phyloP scores from a whole-genome alignment of 164 flowering plant species.

The Brasenia schreberi region DNA sequence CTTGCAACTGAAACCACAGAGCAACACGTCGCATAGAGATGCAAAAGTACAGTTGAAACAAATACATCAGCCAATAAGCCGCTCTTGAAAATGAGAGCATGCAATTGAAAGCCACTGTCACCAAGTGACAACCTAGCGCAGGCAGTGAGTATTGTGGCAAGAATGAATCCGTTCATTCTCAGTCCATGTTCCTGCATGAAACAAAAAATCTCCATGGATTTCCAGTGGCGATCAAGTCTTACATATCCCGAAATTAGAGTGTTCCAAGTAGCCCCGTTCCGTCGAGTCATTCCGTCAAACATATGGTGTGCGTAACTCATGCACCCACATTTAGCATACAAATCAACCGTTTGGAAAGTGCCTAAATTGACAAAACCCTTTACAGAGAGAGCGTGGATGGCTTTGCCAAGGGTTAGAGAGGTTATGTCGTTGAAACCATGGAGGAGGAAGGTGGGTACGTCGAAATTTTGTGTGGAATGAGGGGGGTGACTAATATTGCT shows the following conservation, averaged over 20 bases:
- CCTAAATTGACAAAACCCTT: conserved; percentile 22
- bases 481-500: neutral
- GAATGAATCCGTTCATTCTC: conserved; percentile 29
- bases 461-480: conserved; percentile 1
- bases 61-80: conserved; percentile 55
- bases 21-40: conserved; percentile 49
- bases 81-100: conserved; percentile 36
- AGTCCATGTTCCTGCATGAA: conserved; percentile 31
- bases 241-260: conserved; percentile 63
- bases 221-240: conserved; percentile 21
- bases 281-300: conserved; percentile 47
- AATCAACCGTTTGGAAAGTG: conserved; percentile 29
- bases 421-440: conserved; percentile 66
- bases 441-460: conserved; percentile 35
- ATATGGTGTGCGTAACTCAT: conserved; percentile 26
- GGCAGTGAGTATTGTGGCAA: conserved; percentile 55
- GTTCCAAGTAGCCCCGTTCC: conserved; percentile 69
- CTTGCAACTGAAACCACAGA: conserved; percentile 8
- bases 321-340: conserved; percentile 47
- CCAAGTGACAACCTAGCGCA: conserved; percentile 31
- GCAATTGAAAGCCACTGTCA: conserved; percentile 46
- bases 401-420: conserved; percentile 26
- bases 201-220: conserved; percentile 32
- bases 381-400: conserved; percentile 45
- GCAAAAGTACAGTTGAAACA: conserved; percentile 59